Base-by-base conservation (phyloP, 2,329 filamentous ascomycete species). In the Myriosclerotinia scirpicola region DNA sequence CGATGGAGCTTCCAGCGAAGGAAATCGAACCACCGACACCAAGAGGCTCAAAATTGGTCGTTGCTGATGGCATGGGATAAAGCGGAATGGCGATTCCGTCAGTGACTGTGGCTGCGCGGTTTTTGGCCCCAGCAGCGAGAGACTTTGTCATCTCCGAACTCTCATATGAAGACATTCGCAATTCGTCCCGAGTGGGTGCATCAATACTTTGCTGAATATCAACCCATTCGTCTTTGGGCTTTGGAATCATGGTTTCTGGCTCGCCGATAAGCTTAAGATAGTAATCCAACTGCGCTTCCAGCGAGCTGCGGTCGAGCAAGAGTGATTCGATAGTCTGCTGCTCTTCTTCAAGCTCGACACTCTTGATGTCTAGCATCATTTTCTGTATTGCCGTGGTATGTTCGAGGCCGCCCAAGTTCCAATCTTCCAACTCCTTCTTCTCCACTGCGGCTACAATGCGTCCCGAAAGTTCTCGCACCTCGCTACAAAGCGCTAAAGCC, bases 361-460 rank as follows among this genome's bases (percentile, higher is more conserved):
- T 12, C 34, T 61, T 61, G 34, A 61, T 61, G 8, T 61, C 40
- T 20, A 61, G 30, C 58, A 61, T 50, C 58, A 61, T 61, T 61
- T 48, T n/a, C 34, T 50, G 44, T 48, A 52, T 61, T 6, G n/a
- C 53, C 30, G n/a, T 36, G 20, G 12, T 50, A 9, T 61, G 44
- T 22, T 48, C 26, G 2, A 34, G 26, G n/a, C 2, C 11, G 1
- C 30, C 26, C 30, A 26, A 15, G 34, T 50, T 61, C 20, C 11
- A 26, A 9, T 1, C 30, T 34, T 61, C 58, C 20, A 17, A n/a
- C 12, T 62, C 54, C 15, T 55, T 55, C 54, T 40, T 55, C 8
- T 55, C 54, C 6, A 55, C 20, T 22, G n/a, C 54, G 12, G 54
- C 3, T 9, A 55, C 15, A 40, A 55, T 34, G 1, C 54, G 54